phyloP scores from a whole-genome alignment of 306 rosid genomes.

The Trichosanthes cucumerina region DNA sequence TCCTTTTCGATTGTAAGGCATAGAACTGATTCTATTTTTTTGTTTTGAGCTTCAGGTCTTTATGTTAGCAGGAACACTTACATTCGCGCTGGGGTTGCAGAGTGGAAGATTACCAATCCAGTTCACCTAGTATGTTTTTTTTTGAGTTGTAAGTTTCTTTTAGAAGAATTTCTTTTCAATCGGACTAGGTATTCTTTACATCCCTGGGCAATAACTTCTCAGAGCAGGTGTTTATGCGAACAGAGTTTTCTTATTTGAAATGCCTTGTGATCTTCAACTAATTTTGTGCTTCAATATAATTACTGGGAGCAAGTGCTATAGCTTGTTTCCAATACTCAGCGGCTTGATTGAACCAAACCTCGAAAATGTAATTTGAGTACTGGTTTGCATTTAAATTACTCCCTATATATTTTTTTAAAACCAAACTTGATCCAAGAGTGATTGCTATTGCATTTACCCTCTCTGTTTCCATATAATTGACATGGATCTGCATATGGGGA shows the following conservation, averaged over 20 bases:
- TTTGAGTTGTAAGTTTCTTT: neutral
- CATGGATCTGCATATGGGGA: neutral
- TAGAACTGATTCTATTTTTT: neutral
- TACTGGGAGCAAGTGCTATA: too few species aligned
- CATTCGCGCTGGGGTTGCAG: conserved; percentile 83
- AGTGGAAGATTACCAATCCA: conserved; percentile 85
- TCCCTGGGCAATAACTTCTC: neutral
- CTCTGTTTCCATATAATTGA: neutral
- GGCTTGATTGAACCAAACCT: too few species aligned
- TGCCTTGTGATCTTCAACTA: too few species aligned
- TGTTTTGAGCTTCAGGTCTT: conserved; percentile 43
- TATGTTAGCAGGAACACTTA: conserved; percentile 95
- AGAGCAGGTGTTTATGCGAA: neutral
- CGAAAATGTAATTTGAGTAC: neutral
- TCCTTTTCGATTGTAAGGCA: neutral
- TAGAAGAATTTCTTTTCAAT: neutral
- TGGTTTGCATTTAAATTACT: neutral
- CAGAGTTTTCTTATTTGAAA: too few species aligned
- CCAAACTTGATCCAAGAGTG: neutral
- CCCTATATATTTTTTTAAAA: neutral
- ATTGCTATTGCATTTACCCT: neutral
- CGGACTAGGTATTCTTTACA: neutral
- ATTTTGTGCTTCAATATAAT: too few species aligned
- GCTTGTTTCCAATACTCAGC: too few species aligned
- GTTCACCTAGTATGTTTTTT: conserved; percentile 68